phyloP scores from a whole-genome alignment of 805 yeast genomes.

The Kodamaea nitidulidarum region DNA sequence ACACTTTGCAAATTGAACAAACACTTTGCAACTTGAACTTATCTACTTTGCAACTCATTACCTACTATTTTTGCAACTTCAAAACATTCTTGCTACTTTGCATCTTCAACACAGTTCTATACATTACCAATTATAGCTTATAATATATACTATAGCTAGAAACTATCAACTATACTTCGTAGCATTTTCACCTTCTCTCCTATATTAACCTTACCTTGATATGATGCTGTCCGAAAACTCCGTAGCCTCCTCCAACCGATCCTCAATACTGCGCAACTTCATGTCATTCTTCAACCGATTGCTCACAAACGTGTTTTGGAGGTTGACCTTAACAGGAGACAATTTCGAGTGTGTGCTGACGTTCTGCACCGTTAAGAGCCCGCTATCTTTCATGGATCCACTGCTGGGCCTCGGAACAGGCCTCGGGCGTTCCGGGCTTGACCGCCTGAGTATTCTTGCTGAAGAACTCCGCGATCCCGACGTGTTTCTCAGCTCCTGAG shows the following conservation, averaged over 20 bases:
- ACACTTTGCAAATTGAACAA: no score
- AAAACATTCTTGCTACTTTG: no score
- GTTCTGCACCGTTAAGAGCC: neutral
- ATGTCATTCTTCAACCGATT: conserved; percentile 9
- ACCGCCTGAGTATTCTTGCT: neutral
- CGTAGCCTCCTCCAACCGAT: conserved; percentile 8
- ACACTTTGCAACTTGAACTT: no score
- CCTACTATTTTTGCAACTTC: no score
- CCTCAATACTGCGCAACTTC: conserved; percentile 8
- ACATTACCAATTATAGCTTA: no score
- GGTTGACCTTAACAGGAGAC: conserved; percentile 5
- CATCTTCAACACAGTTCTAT: no score
- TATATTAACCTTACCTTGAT: conserved; percentile 2
- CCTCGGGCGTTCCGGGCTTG: conserved; percentile 1
- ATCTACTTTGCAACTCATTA: no score
- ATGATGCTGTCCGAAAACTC: conserved; percentile 1
- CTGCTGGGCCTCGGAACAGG: neutral
- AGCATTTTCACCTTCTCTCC: no score
- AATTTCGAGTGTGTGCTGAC: neutral
- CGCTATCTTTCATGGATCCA: neutral
- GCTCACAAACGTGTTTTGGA: conserved; percentile 7
- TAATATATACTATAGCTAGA: no score
- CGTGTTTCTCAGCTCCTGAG: neutral
- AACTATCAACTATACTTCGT: no score
- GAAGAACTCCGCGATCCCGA: no score